phyloP scores from a whole-genome alignment of 495 filamentous ascomycete species.

The Coniosporium apollinis region DNA sequence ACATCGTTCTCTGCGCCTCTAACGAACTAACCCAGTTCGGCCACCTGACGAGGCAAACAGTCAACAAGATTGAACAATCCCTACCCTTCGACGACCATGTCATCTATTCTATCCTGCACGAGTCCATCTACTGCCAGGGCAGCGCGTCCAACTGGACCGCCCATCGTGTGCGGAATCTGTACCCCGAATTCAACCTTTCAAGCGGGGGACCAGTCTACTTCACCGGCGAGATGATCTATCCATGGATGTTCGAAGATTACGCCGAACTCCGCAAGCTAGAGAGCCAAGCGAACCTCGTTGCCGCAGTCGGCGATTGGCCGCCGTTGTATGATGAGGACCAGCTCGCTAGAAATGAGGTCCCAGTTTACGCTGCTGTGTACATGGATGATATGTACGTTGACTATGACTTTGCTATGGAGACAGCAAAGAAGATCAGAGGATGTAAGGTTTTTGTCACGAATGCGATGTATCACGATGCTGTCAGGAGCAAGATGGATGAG shows the following conservation, averaged over 20 bases:
- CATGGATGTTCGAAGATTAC: slow-evolving; percentile 63
- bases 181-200: slow-evolving; percentile 29
- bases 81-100: slow-evolving; percentile 55
- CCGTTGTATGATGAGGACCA: slow-evolving; percentile 58
- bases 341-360: slow-evolving; percentile 62
- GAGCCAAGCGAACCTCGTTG: slow-evolving; percentile 52
- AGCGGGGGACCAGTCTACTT: slow-evolving; percentile 51
- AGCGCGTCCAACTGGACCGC: slow-evolving; percentile 46
- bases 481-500: slow-evolving; percentile 55
- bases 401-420: slow-evolving; percentile 50
- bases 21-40: slow-evolving; percentile 57
- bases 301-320: slow-evolving; percentile 49
- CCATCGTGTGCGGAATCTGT: slow-evolving; percentile 29
- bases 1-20: slow-evolving; percentile 48
- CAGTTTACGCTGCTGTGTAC: slow-evolving; percentile 75
- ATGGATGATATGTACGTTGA: slow-evolving; percentile 94
- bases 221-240: slow-evolving; percentile 84
- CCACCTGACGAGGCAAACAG: slow-evolving; percentile 51
- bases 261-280: slow-evolving; percentile 48
- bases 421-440: slow-evolving; percentile 57
- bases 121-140: slow-evolving; percentile 61
- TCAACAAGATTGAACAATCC: slow-evolving; percentile 45
- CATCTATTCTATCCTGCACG: slow-evolving; percentile 76
- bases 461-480: slow-evolving; percentile 66
- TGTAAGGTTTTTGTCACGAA: slow-evolving; percentile 76